Percentiles rank a stretch among this genome's conserved stretches.
These are phyloP conservation scores for Tilletia setariae DNA, from an alignment of 1,284 basidiomycete genomes.

Conservation along the genomic window DNA sequence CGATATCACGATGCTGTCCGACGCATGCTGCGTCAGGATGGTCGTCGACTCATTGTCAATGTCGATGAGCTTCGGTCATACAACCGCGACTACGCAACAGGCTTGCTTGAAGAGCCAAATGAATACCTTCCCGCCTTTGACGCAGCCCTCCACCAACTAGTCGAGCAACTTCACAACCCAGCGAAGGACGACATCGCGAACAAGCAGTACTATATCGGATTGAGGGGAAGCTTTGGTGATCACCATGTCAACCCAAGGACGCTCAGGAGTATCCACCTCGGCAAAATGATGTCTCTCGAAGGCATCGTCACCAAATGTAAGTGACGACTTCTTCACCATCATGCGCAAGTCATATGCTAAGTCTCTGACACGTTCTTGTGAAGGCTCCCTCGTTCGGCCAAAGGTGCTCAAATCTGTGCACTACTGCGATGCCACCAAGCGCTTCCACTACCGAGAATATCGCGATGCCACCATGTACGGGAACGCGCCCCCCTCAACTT, in stretches of 20 bases:
- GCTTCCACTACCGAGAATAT: constrained; percentile 85
- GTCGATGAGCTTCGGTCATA: constrained; percentile 94
- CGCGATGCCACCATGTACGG: constrained; percentile 89
- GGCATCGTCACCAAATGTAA: constrained; percentile 93
- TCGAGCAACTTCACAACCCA: constrained; percentile 72
- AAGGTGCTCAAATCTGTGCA: constrained; percentile 98
- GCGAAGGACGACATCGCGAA: constrained; percentile 78
- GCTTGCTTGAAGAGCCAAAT: constrained; percentile 78
- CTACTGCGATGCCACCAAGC: constrained; percentile 79
- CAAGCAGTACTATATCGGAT: constrained; percentile 72
- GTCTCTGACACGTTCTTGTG: background rate
- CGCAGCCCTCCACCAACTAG: constrained; percentile 72
- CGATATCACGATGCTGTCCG: constrained; percentile 85
- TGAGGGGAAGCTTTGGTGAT: constrained; percentile 97
- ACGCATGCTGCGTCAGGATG: constrained; percentile 77
- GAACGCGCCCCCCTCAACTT: constrained; percentile 57
- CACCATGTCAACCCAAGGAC: constrained; percentile 96
- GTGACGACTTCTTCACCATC: constrained; percentile 25
- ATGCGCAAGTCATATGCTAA: background rate
- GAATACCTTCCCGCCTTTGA: constrained; percentile 91
- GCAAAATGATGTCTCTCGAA: constrained; percentile 94
- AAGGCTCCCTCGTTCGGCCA: constrained; percentile 86
- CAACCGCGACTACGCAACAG: constrained; percentile 63
- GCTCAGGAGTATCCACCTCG: constrained; percentile 79
- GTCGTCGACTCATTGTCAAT: constrained; percentile 88